Evolutionary conservation across 208 protist species (phyloP).

Genomic region (Acanthamoeba triangularis): DNA sequence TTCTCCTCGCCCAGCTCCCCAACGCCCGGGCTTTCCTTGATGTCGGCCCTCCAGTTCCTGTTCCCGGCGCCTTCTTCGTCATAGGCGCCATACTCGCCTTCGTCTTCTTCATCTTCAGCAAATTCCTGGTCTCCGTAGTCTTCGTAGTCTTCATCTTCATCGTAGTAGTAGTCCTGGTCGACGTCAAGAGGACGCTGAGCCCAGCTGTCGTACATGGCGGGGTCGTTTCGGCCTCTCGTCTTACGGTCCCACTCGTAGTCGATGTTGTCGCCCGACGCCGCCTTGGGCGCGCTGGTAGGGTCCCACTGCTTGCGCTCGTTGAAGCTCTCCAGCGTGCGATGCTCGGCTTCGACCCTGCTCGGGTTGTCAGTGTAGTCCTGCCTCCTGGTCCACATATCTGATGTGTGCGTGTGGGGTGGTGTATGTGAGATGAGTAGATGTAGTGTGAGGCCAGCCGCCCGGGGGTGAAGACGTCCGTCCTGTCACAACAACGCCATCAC

Average conservation of each 20-base stretch:
- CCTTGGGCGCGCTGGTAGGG: not conserved
- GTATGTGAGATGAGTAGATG: no score
- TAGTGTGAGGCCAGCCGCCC: no score
- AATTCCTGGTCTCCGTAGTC: no score
- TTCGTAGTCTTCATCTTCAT: not conserved
- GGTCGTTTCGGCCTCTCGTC: not conserved
- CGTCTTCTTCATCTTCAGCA: not conserved
- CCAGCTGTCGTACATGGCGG: not conserved
- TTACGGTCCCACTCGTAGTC: not conserved
- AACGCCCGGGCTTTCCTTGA: no score
- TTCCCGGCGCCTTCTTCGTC: not conserved
- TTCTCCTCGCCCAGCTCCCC: no score
- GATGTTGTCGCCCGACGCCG: not conserved
- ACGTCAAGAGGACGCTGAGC: not conserved
- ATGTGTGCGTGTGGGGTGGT: no score
- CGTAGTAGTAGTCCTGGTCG: not conserved
- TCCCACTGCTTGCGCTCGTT: not conserved
- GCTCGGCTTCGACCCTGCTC: not conserved
- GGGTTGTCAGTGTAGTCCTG: not conserved
- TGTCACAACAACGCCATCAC: no score
- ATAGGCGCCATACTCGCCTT: not conserved
- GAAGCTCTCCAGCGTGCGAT: slow-evolving; percentile 28
- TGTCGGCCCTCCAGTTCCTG: no score
- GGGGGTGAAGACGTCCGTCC: no score
- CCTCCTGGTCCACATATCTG: no score